phyloP scores from a whole-genome alignment of 306 rosid species.

The Dalbergia cochinchinensis region DNA sequence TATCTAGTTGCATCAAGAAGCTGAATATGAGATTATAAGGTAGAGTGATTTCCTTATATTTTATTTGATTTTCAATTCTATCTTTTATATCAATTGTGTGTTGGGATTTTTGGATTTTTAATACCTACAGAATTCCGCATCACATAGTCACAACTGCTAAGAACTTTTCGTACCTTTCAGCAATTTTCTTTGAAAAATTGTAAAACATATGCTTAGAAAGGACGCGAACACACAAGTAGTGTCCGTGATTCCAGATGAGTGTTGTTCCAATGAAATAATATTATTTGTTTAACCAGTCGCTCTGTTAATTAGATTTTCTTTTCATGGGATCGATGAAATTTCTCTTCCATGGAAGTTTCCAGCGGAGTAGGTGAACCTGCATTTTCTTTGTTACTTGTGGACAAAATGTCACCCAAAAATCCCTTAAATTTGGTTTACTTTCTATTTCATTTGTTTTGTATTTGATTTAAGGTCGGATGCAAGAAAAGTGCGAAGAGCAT shows the following conservation, averaged over 20 bases:
- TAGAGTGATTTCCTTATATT: no score
- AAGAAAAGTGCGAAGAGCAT: background rate
- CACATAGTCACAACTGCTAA: no score
- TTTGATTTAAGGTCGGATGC: background rate
- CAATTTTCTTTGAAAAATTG: no score
- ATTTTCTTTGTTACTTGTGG: background rate
- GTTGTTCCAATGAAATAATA: background rate
- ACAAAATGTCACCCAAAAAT: background rate
- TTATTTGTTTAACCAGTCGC: background rate
- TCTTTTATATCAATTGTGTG: no score
- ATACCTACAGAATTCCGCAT: no score
- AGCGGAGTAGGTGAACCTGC: constrained; percentile 6
- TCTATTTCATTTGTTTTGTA: background rate
- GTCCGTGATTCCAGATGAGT: background rate
- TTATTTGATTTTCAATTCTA: no score
- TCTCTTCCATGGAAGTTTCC: background rate
- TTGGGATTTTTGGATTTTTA: no score
- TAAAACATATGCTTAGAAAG: background rate
- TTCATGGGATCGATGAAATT: background rate
- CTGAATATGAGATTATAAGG: no score
- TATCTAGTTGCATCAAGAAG: no score
- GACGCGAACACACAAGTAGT: background rate
- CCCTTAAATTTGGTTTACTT: background rate
- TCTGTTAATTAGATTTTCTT: background rate
- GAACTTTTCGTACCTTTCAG: no score